Conservation (phyloP, 805 yeast species). For the Nakazawaea peltata region DNA sequence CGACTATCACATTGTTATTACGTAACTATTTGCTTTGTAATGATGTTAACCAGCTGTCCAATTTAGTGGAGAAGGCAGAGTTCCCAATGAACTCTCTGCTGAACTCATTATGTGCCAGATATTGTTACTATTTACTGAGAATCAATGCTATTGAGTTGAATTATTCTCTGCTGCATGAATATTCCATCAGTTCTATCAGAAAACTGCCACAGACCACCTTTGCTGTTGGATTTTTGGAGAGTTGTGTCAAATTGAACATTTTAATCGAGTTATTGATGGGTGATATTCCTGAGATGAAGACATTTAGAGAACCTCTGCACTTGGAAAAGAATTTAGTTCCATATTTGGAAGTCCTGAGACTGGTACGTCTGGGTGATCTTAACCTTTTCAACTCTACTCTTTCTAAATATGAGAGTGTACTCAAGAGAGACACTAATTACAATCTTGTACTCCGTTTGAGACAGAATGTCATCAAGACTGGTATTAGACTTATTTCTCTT, state of each 20-base stretch:
- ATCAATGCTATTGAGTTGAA: constrained; percentile 88
- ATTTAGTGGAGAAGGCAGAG: constrained; percentile 79
- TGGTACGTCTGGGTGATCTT: constrained; percentile 89
- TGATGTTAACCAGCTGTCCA: constrained; percentile 81
- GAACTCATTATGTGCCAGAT: constrained; percentile 85
- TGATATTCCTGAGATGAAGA: constrained; percentile 85
- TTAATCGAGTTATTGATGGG: constrained; percentile 92
- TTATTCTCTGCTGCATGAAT: constrained; percentile 85
- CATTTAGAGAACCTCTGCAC: constrained; percentile 53
- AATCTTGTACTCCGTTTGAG: constrained; percentile 83
- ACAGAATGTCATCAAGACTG: constrained; percentile 96
- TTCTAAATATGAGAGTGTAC: constrained; percentile 47
- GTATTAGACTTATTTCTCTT: constrained; percentile 86
- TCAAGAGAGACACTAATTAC: constrained; percentile 72
- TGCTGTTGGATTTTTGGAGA: constrained; percentile 82
- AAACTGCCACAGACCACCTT: constrained; percentile 88
- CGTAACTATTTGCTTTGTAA: constrained; percentile 73
- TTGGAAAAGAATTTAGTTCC: constrained; percentile 62
- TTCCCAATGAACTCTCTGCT: constrained; percentile 75
- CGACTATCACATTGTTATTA: constrained; percentile 75
- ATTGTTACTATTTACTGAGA: constrained; percentile 84
- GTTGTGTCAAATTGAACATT: constrained; percentile 81
- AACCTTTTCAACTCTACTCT: constrained; percentile 69
- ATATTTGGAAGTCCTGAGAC: constrained; percentile 79
- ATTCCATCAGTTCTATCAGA: constrained; percentile 88